Percentiles rank a stretch among this genome's conserved stretches.
Evolutionary conservation across 1,284 basidiomycete species (phyloP).

Genomic region (Boletellus deceptivus): DNA sequence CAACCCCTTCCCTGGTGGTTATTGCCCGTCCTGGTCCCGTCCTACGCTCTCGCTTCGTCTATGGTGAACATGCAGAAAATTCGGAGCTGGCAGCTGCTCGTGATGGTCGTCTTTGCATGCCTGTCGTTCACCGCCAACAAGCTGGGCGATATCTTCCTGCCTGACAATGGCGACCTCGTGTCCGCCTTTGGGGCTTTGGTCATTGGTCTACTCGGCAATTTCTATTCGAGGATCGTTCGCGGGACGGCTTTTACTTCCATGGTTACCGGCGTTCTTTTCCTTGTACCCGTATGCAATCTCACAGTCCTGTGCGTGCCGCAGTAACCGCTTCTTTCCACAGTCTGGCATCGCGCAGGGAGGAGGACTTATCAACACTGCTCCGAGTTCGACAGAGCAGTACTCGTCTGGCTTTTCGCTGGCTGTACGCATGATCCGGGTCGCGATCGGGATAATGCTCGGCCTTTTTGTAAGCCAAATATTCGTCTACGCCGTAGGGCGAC

Average conservation of each 20-base stretch:
- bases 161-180: conserved; percentile 56
- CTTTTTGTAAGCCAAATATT: conserved; percentile 78
- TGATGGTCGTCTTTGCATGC: conserved; percentile 81
- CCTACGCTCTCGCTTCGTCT: conserved; percentile 78
- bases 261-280: conserved; percentile 84
- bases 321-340: conserved; percentile 34
- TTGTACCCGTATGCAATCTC: conserved; percentile 65
- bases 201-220: conserved; percentile 77
- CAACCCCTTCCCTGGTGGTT: conserved; percentile 78
- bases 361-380: conserved; percentile 70
- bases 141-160: conserved; percentile 47
- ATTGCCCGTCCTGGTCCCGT: conserved; percentile 73
- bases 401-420: conserved; percentile 67
- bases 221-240: conserved; percentile 73
- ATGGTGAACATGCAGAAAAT: conserved; percentile 74
- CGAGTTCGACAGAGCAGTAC: conserved; percentile 60
- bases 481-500: conserved; percentile 73
- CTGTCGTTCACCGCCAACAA: conserved; percentile 72
- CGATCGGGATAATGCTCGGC: conserved; percentile 84
- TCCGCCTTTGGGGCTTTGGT: conserved; percentile 79
- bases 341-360: conserved; percentile 86
- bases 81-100: conserved; percentile 64
- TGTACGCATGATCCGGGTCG: conserved; percentile 79
- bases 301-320: background rate
- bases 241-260: conserved; percentile 86